Conservation (phyloP, 148 eudicot species). For the Salicornia ramosissima region DNA sequence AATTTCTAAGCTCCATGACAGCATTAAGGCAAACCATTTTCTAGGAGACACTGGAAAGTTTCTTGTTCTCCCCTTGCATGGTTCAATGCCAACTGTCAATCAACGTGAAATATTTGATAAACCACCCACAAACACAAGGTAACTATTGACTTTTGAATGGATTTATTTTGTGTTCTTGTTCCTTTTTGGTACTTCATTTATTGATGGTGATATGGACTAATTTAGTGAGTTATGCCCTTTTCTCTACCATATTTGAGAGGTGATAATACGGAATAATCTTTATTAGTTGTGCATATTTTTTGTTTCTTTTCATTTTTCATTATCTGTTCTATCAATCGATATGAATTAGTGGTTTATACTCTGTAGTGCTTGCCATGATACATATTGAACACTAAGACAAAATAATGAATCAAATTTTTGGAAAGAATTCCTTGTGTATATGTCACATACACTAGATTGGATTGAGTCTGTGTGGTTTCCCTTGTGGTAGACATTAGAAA, state of each 20-base stretch:
- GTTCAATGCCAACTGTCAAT: constrained; percentile 93
- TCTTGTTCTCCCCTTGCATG: constrained; percentile 88
- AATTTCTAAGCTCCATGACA: constrained; percentile 83
- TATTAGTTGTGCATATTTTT: not conserved
- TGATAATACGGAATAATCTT: too few relatives aligned
- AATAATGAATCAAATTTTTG: too few relatives aligned
- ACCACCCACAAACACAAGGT: constrained; percentile 71
- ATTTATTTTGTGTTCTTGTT: constrained; percentile 4
- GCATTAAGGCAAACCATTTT: constrained; percentile 50
- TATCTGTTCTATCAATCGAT: not conserved
- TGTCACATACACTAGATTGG: too few relatives aligned
- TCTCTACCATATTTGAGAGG: too few relatives aligned
- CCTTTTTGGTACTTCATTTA: not conserved
- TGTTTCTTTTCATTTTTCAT: not conserved
- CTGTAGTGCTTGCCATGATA: not conserved
- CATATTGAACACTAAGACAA: not conserved
- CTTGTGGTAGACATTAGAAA: too few relatives aligned
- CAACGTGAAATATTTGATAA: constrained; percentile 95
- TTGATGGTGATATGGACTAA: not conserved
- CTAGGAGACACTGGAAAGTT: constrained; percentile 69
- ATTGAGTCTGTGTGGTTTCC: too few relatives aligned
- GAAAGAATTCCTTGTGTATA: too few relatives aligned
- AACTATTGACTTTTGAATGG: constrained; percentile 4
- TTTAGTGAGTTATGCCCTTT: too few relatives aligned
- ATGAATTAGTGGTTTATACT: not conserved